Percentiles rank a stretch among this genome's conserved stretches.
phyloP scores from a whole-genome alignment of 352 stramenopile genomes.

The Phytopythium kandeliae region DNA sequence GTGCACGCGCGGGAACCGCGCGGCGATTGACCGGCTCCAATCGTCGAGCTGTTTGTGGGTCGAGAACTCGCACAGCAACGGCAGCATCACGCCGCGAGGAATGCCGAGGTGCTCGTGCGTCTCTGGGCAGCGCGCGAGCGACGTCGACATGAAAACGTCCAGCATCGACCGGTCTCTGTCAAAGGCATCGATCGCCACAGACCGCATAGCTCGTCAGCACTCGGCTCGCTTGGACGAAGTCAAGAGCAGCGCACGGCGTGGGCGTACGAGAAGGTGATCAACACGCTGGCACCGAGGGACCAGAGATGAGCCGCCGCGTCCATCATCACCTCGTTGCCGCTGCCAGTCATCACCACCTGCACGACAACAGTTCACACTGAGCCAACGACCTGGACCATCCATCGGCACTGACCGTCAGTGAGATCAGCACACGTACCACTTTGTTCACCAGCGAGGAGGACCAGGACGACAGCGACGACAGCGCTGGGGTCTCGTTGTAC shows the following conservation, averaged over 20 bases:
- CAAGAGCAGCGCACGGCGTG: background rate
- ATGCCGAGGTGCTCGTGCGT: conserved; percentile 22
- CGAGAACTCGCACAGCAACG: conserved; percentile 42
- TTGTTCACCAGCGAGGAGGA: conserved; percentile 1
- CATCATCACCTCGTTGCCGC: conserved; percentile 40
- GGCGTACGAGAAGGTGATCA: conserved; percentile 61
- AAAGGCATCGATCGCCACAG: background rate
- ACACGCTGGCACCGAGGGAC: conserved; percentile 55
- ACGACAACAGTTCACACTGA: background rate
- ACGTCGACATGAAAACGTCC: conserved; percentile 48
- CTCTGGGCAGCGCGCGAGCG: conserved; percentile 45
- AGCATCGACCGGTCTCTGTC: conserved; percentile 31
- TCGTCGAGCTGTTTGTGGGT: conserved; percentile 44
- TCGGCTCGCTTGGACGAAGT: background rate
- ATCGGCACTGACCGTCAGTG: background rate
- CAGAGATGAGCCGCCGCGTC: conserved; percentile 54
- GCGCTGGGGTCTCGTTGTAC: background rate
- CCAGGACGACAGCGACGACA: background rate
- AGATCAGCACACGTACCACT: background rate
- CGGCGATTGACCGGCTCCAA: conserved; percentile 46
- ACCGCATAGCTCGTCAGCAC: background rate
- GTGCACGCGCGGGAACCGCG: conserved; percentile 60
- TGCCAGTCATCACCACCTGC: conserved; percentile 60
- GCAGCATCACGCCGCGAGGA: conserved; percentile 47
- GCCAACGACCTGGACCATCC: background rate